A percentile compares a stretch with the other conserved stretches of the same genome.
Conservation (phyloP, 2,329 filamentous ascomycete genomes). For the Exophiala oligosperma region DNA sequence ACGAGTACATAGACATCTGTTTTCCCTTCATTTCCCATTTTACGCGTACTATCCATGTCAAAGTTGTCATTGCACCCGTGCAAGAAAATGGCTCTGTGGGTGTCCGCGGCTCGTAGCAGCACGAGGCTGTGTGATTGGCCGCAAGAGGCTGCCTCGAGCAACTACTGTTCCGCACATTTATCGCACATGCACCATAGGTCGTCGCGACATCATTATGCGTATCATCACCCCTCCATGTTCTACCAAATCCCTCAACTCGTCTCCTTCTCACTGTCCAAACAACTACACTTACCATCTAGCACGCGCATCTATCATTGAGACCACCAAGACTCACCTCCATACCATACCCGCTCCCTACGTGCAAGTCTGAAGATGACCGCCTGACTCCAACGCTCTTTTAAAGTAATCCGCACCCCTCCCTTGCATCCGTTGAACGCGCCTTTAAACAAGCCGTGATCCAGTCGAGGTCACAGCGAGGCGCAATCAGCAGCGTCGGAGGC, state of each 20-base stretch:
- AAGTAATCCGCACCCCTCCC: constrained; percentile 1
- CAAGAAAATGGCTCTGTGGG: constrained; percentile 7
- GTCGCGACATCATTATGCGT: constrained; percentile 10
- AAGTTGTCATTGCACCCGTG: neutral
- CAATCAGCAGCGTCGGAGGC: constrained; percentile 56
- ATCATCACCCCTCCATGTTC: constrained; percentile 10
- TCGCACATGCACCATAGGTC: constrained; percentile 2
- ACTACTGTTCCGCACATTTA: constrained; percentile 17
- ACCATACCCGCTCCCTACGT: neutral
- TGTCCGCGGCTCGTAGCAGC: constrained; percentile 13
- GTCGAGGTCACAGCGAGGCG: constrained; percentile 86
- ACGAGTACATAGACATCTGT: neutral
- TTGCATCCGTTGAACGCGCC: constrained; percentile 45
- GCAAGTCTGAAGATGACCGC: constrained; percentile 13
- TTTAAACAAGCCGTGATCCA: constrained; percentile 92
- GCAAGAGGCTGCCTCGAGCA: constrained; percentile 12
- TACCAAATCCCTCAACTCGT: neutral
- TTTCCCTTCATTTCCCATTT: neutral
- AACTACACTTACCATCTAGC: neutral
- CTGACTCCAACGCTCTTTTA: constrained; percentile 7
- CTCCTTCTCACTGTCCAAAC: neutral
- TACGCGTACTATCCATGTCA: neutral
- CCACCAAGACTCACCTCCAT: neutral
- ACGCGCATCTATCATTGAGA: neutral
- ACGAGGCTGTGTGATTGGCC: constrained; percentile 24